These are phyloP conservation scores for Rhizoclosmatium sp. DNA, from an alignment of 192 early-diverging fungal genomes.

Conservation along the genomic window DNA sequence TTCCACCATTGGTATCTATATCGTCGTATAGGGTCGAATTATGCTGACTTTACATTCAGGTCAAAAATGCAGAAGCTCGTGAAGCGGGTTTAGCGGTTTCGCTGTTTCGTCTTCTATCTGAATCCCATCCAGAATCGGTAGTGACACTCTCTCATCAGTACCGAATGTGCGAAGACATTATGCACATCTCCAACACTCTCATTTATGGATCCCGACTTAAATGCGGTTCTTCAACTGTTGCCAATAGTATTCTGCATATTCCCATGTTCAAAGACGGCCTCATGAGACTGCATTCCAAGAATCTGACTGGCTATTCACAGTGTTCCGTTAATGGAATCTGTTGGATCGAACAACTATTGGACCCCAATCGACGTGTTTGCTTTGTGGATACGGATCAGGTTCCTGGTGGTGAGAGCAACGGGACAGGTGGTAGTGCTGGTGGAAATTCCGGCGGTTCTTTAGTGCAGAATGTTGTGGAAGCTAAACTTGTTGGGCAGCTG, in stretches of 20 bases:
- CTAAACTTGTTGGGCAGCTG: constrained; percentile 57
- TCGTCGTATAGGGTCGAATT: background rate
- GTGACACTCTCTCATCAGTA: constrained; percentile 83
- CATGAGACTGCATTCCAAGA: background rate
- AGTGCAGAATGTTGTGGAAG: constrained; percentile 79
- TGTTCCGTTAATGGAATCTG: constrained; percentile 36
- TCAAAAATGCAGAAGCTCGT: constrained; percentile 63
- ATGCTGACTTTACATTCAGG: constrained; percentile 40
- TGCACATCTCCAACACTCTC: constrained; percentile 81
- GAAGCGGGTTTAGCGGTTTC: constrained; percentile 66
- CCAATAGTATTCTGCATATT: constrained; percentile 60
- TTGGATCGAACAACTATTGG: constrained; percentile 73
- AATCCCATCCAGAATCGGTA: constrained; percentile 82
- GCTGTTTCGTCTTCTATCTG: constrained; percentile 82
- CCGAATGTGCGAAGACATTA: constrained; percentile 92
- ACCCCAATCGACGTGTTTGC: constrained; percentile 72
- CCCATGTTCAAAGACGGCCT: constrained; percentile 27
- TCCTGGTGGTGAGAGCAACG: constrained; percentile 65
- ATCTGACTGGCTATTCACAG: background rate
- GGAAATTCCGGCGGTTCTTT: constrained; percentile 15
- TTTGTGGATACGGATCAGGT: constrained; percentile 86
- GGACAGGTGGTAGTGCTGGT: constrained; percentile 41
- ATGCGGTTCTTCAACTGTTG: constrained; percentile 75
- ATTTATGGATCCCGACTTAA: constrained; percentile 82
- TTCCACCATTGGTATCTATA: constrained; percentile 82